These are phyloP conservation scores for Pelargonium fulgidum DNA, from an alignment of 441 rosid species.

Conservation along the genomic window DNA sequence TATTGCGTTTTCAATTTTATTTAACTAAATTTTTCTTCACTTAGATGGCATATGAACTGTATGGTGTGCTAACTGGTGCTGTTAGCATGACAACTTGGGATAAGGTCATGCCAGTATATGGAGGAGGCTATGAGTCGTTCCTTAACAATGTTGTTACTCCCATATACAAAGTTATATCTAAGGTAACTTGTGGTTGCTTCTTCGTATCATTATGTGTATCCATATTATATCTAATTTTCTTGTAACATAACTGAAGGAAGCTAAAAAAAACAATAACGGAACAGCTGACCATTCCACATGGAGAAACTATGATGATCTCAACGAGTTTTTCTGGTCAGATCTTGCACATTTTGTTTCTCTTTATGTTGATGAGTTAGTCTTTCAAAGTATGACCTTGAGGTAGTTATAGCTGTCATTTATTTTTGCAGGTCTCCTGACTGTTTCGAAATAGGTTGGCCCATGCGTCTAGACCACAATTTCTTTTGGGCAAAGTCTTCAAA, in stretches of 20 bases:
- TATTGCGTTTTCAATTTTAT: slow-evolving; percentile 1
- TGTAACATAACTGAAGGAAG: slow-evolving; percentile 58
- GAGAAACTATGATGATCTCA: slow-evolving; percentile 98
- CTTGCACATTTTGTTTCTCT: slow-evolving; percentile 15
- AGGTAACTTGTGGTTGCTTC: slow-evolving; percentile 39
- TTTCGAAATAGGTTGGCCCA: slow-evolving; percentile 92
- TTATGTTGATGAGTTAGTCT: slow-evolving; percentile 15
- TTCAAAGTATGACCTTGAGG: slow-evolving; percentile 21
- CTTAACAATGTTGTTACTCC: slow-evolving; percentile 75
- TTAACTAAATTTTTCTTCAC: background rate
- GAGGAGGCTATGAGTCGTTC: slow-evolving; percentile 67
- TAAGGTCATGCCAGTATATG: slow-evolving; percentile 54
- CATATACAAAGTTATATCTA: slow-evolving; percentile 53
- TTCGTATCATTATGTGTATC: slow-evolving; percentile 11
- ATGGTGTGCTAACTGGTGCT: slow-evolving; percentile 55
- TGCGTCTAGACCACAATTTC: slow-evolving; percentile 70
- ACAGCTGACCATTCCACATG: slow-evolving; percentile 85
- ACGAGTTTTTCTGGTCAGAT: slow-evolving; percentile 85
- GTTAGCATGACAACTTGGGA: slow-evolving; percentile 55
- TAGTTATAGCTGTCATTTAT: slow-evolving; percentile 19
- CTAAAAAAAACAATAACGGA: slow-evolving; percentile 68
- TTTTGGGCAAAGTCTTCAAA: slow-evolving; percentile 36
- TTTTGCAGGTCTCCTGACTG: slow-evolving; percentile 80
- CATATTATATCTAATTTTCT: slow-evolving; percentile 20
- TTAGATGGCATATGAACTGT: slow-evolving; percentile 93